Evolutionary conservation across 306 rosid genomes (phyloP), one percentile per base, ranked within the genome.

Genomic region (Alnus glutinosa): DNA sequence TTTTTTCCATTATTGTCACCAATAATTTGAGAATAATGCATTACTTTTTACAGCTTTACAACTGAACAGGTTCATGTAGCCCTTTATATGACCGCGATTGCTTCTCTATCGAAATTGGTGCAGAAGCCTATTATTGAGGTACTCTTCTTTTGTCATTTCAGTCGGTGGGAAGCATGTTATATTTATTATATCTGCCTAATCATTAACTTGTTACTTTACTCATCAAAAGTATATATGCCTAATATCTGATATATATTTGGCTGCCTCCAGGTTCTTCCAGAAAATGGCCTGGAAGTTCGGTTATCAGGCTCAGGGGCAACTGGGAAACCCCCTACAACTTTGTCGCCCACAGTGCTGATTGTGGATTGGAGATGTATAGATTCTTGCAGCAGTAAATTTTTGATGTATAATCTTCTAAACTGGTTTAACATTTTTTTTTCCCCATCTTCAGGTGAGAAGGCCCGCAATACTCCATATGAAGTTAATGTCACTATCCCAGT

Each of bases 331-430:
- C 97, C 99, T 18, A 91, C 99, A 64, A 91, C 99, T 83, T 83
- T 95, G 91, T 91, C 99, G 55, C 98, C 99, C 50, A 75, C 98
- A 36, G 72, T 89, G 89, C 76, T 93, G 86, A 86, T 81, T 80
- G 79, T 95, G 52, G 93, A 89, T 74, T 93, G 99, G 99, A 95
- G 94, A 91, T 95, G 99, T 95, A 95, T 76, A 91, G 77, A 12
- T 80, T 63, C 51, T 79, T 82, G 71, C 77, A 80, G 76, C 73
- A 54, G 30, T 54, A 64, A 71, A 52, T 30, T 58, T 85, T 52
- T 84, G 71, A 9, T 79, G 55, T 37, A 19, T 7, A 34, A 67
- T 80, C 70, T 82, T 83, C 71, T 57, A 28, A 79, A 28, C 47
- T 49, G 70, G 63, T 48, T 81, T 51, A 67, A 71, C 42, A 74